A percentile compares a stretch with the other conserved stretches of the same genome.
Conservation (phyloP, 305 asterid genomes). For the Fraxinus sp. region DNA sequence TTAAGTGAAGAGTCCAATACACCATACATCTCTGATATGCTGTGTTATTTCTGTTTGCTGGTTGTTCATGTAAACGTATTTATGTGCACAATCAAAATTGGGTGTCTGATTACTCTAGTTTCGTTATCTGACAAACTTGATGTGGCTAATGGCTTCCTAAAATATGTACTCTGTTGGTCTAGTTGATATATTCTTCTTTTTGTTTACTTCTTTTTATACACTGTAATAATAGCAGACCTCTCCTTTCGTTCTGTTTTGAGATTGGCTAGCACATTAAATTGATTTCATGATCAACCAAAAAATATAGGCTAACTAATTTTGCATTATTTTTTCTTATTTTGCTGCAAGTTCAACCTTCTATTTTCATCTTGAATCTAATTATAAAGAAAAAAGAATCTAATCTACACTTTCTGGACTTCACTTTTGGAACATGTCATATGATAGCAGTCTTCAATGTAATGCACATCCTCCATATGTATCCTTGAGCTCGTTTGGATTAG, state of each 20-base stretch:
- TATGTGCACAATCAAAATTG: background rate
- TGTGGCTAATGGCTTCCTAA: background rate
- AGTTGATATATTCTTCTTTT: background rate
- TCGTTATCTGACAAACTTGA: background rate
- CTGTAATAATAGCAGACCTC: background rate
- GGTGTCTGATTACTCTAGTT: background rate
- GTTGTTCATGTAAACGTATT: background rate
- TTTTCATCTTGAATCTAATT: background rate
- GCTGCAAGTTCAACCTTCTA: background rate
- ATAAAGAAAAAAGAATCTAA: background rate
- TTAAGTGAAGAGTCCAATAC: background rate
- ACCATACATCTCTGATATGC: background rate
- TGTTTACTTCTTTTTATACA: background rate
- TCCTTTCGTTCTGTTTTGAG: background rate
- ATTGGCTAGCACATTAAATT: background rate
- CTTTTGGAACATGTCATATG: background rate
- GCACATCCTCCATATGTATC: background rate
- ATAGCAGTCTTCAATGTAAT: background rate
- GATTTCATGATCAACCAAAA: background rate
- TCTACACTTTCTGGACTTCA: background rate
- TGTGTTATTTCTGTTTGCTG: background rate
- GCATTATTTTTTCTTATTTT: background rate
- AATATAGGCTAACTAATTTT: background rate
- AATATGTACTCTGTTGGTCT: background rate
- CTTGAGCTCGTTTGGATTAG: background rate